Base-by-base conservation (phyloP, 129 eudicot species). In the Saposhnikovia divaricata region DNA sequence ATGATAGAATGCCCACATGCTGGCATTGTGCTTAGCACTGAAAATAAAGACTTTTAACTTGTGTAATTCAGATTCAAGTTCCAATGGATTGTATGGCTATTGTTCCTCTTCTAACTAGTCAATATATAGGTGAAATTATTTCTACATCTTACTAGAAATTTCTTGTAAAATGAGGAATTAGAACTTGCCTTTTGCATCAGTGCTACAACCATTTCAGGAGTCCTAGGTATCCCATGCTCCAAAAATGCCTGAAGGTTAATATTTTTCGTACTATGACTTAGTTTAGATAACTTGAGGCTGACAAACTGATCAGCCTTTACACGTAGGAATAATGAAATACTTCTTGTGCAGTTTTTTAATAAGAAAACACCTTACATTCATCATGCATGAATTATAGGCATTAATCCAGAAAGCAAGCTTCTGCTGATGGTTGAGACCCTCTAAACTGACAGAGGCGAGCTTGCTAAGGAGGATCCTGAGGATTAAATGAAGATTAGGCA, bases 341-440 rank as follows among this genome's bases (percentile, higher is more conserved):
- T 59, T 53, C 61, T 51, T 53, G 63, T 21, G 63, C 39, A 65
- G 71, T 25, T 27, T 25, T 27, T 31, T 0, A 19, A 34, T 40
- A 21, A 1, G 4, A 73, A 44, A 44, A n/a, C 15, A 11, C 46
- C 90, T 89, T 89, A 95, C 98, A 73, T 95, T 95, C 97, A 95
- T 92, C 92, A 92, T 85, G 86, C 96, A 95, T 8, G 94, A 86
- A 85, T 95, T 95, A 84, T 87, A 92, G 23, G 84, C 83, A 66
- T 95, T 95, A 77, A 95, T 95, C 98, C 98, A 95, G 83, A 95
- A 95, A 5, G 97, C 96, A 11, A 95, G 97, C 87, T 92, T 92
- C 84, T 95, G 97, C 72, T 84, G 97, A 83, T 95, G 96, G 73
- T 80, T 90, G 76, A 95, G 87, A 48, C 92, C 91, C 74, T 89